Conservation (phyloP, 1,139 yeast species). For the Debaryomyces singareniensis region DNA sequence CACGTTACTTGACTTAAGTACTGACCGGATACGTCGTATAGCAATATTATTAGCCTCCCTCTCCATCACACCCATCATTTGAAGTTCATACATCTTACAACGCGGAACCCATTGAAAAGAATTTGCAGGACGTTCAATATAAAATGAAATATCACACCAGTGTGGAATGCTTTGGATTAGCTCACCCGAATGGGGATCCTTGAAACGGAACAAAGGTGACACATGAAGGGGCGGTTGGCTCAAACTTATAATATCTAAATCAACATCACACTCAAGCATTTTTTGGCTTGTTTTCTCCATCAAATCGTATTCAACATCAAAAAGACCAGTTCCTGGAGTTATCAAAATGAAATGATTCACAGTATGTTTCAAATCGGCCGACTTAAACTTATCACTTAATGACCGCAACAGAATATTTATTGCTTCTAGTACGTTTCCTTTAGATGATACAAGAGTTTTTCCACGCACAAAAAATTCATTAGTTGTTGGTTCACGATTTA, state of each 20-base stretch:
- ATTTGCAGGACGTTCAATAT: slow-evolving; percentile 50
- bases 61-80: slow-evolving; percentile 98
- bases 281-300: slow-evolving; percentile 71
- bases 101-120: slow-evolving; percentile 80
- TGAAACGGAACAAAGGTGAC: slow-evolving; percentile 79
- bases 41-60: slow-evolving; percentile 67
- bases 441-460: slow-evolving; percentile 72
- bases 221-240: slow-evolving; percentile 89
- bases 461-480: slow-evolving; percentile 35
- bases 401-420: slow-evolving; percentile 77
- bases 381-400: slow-evolving; percentile 73
- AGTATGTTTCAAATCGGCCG: slow-evolving; percentile 82
- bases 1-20: slow-evolving; percentile 25
- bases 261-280: slow-evolving; percentile 71
- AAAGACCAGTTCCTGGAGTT: slow-evolving; percentile 90
- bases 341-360: slow-evolving; percentile 78
- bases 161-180: slow-evolving; percentile 80
- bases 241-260: slow-evolving; percentile 82
- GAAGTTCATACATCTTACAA: slow-evolving; percentile 89
- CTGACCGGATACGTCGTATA: slow-evolving; percentile 44
- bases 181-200: slow-evolving; percentile 35
- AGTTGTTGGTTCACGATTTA: slow-evolving; percentile 19
- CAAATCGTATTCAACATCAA: slow-evolving; percentile 82
- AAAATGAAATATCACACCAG: slow-evolving; percentile 91
- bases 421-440: slow-evolving; percentile 86